A percentile compares a stretch with the other conserved stretches of the same genome.
Evolutionary conservation across 2,329 filamentous ascomycete species (phyloP).

Genomic region (Diaporthe sp.): DNA sequence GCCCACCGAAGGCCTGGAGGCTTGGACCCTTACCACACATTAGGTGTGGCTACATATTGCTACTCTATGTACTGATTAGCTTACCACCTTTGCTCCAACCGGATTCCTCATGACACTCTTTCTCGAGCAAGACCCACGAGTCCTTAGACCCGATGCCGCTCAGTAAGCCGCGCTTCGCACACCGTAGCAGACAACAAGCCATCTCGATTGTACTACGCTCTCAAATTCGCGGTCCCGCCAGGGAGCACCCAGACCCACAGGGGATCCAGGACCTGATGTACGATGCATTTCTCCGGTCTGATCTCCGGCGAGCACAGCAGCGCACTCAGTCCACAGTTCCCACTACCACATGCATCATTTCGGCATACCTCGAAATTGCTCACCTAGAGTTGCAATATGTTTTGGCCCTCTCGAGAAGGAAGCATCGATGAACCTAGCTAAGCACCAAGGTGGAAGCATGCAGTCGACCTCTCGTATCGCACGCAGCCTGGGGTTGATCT

Average conservation of each 20-base stretch:
- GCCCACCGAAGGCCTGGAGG: conserved; percentile 4
- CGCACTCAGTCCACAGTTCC: not conserved
- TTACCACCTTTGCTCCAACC: not conserved
- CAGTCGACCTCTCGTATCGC: not conserved
- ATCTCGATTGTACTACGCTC: conserved; percentile 1
- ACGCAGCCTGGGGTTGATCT: not conserved
- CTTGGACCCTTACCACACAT: not conserved
- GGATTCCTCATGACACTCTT: not conserved
- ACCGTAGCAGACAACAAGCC: not conserved
- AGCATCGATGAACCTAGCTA: not conserved
- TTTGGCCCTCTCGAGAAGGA: not conserved
- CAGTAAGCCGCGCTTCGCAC: not conserved
- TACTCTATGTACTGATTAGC: not conserved
- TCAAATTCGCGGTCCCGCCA: conserved; percentile 27
- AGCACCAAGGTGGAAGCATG: not conserved
- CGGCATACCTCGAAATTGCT: not conserved
- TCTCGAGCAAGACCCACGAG: not conserved
- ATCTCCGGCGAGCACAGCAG: not conserved
- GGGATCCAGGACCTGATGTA: conserved; percentile 1
- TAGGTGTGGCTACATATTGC: not conserved
- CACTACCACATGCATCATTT: not conserved
- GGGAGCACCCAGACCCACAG: not conserved
- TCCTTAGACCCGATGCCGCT: not conserved
- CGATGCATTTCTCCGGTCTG: conserved; percentile 21
- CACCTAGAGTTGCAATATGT: not conserved